A percentile compares a stretch with the other conserved stretches of the same genome.
Conservation (phyloP, 2,329 filamentous ascomycete genomes). For the Penicillium sp. region DNA sequence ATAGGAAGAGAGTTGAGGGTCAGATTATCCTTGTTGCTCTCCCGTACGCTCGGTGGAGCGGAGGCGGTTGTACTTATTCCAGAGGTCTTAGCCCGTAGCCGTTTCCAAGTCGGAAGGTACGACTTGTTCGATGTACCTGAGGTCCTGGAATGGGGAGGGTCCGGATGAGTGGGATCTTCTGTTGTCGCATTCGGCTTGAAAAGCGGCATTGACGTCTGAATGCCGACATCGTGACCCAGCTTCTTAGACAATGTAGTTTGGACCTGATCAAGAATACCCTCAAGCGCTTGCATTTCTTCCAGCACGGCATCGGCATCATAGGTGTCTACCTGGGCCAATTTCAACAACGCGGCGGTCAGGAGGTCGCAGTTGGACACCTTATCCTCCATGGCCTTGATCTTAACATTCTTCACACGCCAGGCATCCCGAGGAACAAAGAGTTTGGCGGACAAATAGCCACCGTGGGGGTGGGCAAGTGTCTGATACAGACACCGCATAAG, state of each 20-base stretch:
- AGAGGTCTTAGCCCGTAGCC: constrained; percentile 86
- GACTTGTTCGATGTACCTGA: constrained; percentile 70
- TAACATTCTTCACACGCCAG: constrained; percentile 92
- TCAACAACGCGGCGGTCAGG: constrained; percentile 82
- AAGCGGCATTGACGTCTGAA: constrained; percentile 68
- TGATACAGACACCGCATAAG: constrained; percentile 93
- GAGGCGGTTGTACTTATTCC: constrained; percentile 53
- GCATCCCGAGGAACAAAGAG: constrained; percentile 91
- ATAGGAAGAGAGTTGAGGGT: constrained; percentile 77
- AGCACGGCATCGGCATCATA: constrained; percentile 88
- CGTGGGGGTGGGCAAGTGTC: constrained; percentile 84
- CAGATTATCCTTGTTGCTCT: constrained; percentile 59
- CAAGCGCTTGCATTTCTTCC: constrained; percentile 90
- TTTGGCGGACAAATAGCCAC: constrained; percentile 87
- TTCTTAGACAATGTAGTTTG: constrained; percentile 76
- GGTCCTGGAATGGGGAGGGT: constrained; percentile 46
- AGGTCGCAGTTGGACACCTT: constrained; percentile 91
- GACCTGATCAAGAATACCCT: constrained; percentile 81
- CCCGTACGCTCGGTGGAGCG: constrained; percentile 38
- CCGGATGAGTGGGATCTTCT: constrained; percentile 46
- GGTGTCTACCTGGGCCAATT: constrained; percentile 80
- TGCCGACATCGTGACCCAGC: constrained; percentile 88
- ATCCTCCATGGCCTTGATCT: constrained; percentile 86
- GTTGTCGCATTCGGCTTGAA: constrained; percentile 64
- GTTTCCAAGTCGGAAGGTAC: constrained; percentile 83